Conservation (phyloP, 225 moss, liverwort and hornwort species). For the Asterella californica region DNA sequence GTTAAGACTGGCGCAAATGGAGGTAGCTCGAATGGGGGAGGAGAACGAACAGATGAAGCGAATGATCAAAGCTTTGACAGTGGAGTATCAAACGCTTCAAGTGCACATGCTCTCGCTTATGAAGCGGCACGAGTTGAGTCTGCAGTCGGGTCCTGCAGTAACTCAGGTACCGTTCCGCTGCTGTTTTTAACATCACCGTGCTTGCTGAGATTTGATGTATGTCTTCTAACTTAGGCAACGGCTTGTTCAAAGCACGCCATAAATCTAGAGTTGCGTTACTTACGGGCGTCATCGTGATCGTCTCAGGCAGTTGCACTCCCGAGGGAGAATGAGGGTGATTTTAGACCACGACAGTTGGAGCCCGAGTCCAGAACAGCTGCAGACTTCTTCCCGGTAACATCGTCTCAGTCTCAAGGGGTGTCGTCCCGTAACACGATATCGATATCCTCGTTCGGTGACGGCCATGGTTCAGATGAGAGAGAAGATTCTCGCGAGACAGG, state of each 20-base stretch:
- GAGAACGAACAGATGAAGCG: slow-evolving; percentile 19
- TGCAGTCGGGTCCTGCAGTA: neutral
- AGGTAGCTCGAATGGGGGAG: slow-evolving; percentile 16
- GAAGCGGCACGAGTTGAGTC: slow-evolving; percentile 2
- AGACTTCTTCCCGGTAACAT: neutral
- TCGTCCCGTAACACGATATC: neutral
- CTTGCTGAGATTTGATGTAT: too few species aligned
- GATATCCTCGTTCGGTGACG: neutral
- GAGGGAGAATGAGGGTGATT: neutral
- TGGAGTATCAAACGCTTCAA: neutral
- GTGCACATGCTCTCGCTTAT: slow-evolving; percentile 1
- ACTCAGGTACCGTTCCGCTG: neutral
- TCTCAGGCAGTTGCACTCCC: neutral
- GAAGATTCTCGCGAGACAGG: neutral
- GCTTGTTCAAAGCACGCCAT: too few species aligned
- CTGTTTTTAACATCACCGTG: too few species aligned
- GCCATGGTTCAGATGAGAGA: neutral
- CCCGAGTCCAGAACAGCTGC: neutral
- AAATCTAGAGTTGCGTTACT: neutral
- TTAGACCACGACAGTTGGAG: neutral
- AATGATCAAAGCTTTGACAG: neutral
- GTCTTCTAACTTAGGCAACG: neutral
- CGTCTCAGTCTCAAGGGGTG: neutral
- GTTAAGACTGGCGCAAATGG: slow-evolving; percentile 14
- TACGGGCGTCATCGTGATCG: neutral